Percentiles rank a stretch among this genome's conserved stretches.
Conservation (phyloP, 2,329 filamentous ascomycete species). For the Cladobotryum protrusum region DNA sequence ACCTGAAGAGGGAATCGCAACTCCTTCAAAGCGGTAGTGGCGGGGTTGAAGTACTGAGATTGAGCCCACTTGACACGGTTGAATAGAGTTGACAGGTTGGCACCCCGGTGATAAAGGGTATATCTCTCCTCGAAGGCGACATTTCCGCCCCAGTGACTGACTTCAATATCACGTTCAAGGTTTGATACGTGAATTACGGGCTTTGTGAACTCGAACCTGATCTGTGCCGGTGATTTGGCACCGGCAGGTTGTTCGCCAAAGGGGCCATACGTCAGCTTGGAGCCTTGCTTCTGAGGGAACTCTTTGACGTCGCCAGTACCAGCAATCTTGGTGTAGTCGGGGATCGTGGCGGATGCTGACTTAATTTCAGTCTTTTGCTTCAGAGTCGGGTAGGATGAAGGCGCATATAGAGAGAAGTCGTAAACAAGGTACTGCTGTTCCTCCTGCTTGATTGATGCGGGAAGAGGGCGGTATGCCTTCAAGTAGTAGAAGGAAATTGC, state of each 20-base stretch:
- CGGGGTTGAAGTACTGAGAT: constrained; percentile 68
- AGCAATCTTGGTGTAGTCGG: constrained; percentile 75
- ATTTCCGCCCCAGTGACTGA: constrained; percentile 98
- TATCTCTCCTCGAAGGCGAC: constrained; percentile 92
- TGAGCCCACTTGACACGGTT: constrained; percentile 71
- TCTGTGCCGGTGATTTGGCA: constrained; percentile 62
- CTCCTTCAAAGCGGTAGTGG: constrained; percentile 72
- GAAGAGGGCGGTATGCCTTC: constrained; percentile 72
- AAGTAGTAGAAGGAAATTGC: constrained; percentile 81
- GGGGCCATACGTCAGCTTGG: constrained; percentile 82
- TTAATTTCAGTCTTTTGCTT: constrained; percentile 99
- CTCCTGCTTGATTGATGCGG: constrained; percentile 73
- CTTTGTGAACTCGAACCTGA: constrained; percentile 94
- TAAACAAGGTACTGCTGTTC: constrained; percentile 84
- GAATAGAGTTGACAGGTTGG: constrained; percentile 67
- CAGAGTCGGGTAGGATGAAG: constrained; percentile 74
- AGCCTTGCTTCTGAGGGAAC: constrained; percentile 73
- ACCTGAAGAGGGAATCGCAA: constrained; percentile 72
- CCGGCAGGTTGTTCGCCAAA: constrained; percentile 79
- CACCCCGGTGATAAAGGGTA: constrained; percentile 79
- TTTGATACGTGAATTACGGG: constrained; percentile 73
- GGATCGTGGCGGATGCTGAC: constrained; percentile 68
- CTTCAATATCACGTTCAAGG: constrained; percentile 86
- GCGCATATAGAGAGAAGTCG: constrained; percentile 77
- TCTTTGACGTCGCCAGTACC: constrained; percentile 54